phyloP scores from a whole-genome alignment of 495 filamentous ascomycete species.

The Daldinia grandis region DNA sequence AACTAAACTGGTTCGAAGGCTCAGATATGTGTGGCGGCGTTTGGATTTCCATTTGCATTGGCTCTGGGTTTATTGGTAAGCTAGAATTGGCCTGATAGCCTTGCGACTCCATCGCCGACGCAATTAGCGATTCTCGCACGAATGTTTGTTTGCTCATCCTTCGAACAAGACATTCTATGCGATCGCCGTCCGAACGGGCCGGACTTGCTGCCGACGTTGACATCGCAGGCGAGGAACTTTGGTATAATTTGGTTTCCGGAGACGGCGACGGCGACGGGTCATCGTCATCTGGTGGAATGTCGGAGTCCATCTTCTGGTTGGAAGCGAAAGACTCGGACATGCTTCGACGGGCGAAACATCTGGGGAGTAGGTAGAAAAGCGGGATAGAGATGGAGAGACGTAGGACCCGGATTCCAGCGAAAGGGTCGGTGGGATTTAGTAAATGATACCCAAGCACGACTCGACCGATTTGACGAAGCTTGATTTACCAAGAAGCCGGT shows the following conservation, averaged over 20 bases:
- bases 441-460: constrained; percentile 26
- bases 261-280: constrained; percentile 18
- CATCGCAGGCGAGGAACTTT: constrained; percentile 12
- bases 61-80: constrained; percentile 4
- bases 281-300: constrained; percentile 28
- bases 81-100: constrained; percentile 4
- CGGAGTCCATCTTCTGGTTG: constrained; percentile 22
- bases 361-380: neutral
- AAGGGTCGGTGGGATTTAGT: constrained; percentile 35
- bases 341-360: constrained; percentile 4
- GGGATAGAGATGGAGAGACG: constrained; percentile 5
- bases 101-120: neutral
- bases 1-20: constrained; percentile 6
- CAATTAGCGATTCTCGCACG: constrained; percentile 26
- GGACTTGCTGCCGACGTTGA: neutral
- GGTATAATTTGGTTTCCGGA: constrained; percentile 9
- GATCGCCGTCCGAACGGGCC: constrained; percentile 14
- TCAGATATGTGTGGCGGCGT: constrained; percentile 13
- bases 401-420: constrained; percentile 15
- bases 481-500: constrained; percentile 38
- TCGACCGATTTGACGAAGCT: constrained; percentile 19
- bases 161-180: constrained; percentile 46
- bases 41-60: constrained; percentile 17
- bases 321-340: constrained; percentile 30
- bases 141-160: constrained; percentile 51